Evolutionary conservation across 2,329 filamentous ascomycete genomes (phyloP).

Genomic region (Alternaria triticimaculans): DNA sequence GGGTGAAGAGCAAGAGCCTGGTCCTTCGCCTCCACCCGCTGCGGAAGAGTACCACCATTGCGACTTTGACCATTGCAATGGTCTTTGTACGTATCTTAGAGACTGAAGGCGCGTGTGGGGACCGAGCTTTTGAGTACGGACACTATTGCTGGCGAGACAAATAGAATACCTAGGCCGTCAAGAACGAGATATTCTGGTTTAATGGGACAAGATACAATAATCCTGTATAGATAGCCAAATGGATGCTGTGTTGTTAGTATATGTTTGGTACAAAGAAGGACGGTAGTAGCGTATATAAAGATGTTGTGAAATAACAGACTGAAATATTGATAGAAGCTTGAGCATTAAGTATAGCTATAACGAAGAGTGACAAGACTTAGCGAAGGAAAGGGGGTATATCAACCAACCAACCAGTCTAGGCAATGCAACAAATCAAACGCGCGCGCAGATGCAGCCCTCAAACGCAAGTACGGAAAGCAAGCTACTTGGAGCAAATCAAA

Average conservation of each 20-base stretch:
- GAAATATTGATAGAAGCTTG: background rate
- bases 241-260: background rate
- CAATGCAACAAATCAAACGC: background rate
- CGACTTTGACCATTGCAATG: background rate
- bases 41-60: background rate
- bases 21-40: background rate
- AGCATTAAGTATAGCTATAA: constrained; percentile 1
- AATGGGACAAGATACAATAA: background rate
- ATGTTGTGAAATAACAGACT: background rate
- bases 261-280: background rate
- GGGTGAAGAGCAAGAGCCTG: background rate
- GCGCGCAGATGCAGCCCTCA: constrained; percentile 7
- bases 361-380: constrained; percentile 6
- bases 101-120: background rate
- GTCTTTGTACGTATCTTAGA: background rate
- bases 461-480: background rate
- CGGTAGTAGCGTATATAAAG: background rate
- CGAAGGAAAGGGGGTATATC: constrained; percentile 31
- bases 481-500: constrained; percentile 1
- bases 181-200: background rate
- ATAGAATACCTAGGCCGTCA: background rate
- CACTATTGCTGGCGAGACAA: background rate
- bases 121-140: background rate
- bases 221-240: background rate
- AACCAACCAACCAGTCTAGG: constrained; percentile 20